These are phyloP conservation scores for Cyberlindnera subsufficiens DNA, from an alignment of 805 yeast species.

Conservation along the genomic window DNA sequence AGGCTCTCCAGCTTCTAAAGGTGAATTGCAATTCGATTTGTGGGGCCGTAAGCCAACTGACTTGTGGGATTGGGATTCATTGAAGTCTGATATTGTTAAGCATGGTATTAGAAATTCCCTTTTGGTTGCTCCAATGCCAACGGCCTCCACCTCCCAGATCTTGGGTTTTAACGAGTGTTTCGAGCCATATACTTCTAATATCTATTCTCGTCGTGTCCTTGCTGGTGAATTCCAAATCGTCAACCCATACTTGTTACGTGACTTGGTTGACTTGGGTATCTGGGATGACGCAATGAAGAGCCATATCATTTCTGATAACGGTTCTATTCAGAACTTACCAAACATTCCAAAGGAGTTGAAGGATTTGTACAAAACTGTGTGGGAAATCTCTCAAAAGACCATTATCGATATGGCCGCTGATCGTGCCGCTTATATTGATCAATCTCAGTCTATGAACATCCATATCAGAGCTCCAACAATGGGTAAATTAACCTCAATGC, in stretches of 20 bases:
- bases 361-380: conserved; percentile 83
- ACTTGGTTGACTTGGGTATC: conserved; percentile 71
- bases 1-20: conserved; percentile 90
- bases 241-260: conserved; percentile 78
- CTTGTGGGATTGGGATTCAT: conserved; percentile 79
- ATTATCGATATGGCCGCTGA: conserved; percentile 84
- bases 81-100: conserved; percentile 52
- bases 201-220: conserved; percentile 83
- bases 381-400: conserved; percentile 89
- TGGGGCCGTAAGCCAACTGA: conserved; percentile 78
- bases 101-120: conserved; percentile 84
- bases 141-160: conserved; percentile 96
- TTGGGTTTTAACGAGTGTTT: conserved; percentile 92
- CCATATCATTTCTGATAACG: conserved; percentile 67
- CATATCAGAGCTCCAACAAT: conserved; percentile 83
- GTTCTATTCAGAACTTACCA: conserved; percentile 77
- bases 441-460: conserved; percentile 87
- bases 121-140: conserved; percentile 94
- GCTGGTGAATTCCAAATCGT: conserved; percentile 95
- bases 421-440: conserved; percentile 80
- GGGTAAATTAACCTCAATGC: conserved; percentile 95
- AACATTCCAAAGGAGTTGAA: conserved; percentile 72
- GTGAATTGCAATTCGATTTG: conserved; percentile 77
- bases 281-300: conserved; percentile 83
- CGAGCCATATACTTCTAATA: conserved; percentile 92